These are phyloP conservation scores for Pezicula radicicola DNA, from an alignment of 2,329 filamentous ascomycete genomes.

Conservation along the genomic window DNA sequence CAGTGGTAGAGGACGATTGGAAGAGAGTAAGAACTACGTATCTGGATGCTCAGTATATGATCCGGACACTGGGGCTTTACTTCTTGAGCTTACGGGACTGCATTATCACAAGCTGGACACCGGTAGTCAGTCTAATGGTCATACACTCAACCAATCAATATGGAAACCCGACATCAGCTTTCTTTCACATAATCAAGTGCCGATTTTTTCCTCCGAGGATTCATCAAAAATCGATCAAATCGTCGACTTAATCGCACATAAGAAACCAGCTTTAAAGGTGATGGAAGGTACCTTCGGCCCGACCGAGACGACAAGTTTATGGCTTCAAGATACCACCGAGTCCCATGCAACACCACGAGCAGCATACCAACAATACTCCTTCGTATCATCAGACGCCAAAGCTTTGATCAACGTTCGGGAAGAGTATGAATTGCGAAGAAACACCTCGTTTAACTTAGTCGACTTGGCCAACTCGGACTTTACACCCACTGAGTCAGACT, in stretches of 20 bases:
- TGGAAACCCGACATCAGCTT: slow-evolving; percentile 22
- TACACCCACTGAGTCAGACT: slow-evolving; percentile 1
- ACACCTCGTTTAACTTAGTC: background rate
- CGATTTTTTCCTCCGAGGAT: background rate
- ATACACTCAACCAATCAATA: slow-evolving; percentile 1
- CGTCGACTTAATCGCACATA: slow-evolving; percentile 33
- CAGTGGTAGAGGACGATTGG: slow-evolving; percentile 4
- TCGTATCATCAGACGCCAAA: slow-evolving; percentile 8
- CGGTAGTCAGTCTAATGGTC: background rate
- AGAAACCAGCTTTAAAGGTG: slow-evolving; percentile 30
- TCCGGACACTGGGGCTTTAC: slow-evolving; percentile 12
- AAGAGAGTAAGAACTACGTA: slow-evolving; percentile 6
- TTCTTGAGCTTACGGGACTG: slow-evolving; percentile 19
- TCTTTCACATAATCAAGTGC: slow-evolving; percentile 6
- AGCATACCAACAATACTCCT: slow-evolving; percentile 12
- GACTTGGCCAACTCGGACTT: slow-evolving; percentile 1
- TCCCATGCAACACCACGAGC: background rate
- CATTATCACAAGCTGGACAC: slow-evolving; percentile 10
- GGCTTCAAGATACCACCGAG: slow-evolving; percentile 18
- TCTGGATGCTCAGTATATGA: slow-evolving; percentile 9
- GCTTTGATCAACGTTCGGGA: slow-evolving; percentile 8
- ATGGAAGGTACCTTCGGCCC: slow-evolving; percentile 29
- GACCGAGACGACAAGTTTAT: slow-evolving; percentile 21
- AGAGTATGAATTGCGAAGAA: background rate
- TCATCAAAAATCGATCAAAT: slow-evolving; percentile 9